Evolutionary conservation across 805 yeast species (phyloP).

Genomic region (Kuraishia floccosa): DNA sequence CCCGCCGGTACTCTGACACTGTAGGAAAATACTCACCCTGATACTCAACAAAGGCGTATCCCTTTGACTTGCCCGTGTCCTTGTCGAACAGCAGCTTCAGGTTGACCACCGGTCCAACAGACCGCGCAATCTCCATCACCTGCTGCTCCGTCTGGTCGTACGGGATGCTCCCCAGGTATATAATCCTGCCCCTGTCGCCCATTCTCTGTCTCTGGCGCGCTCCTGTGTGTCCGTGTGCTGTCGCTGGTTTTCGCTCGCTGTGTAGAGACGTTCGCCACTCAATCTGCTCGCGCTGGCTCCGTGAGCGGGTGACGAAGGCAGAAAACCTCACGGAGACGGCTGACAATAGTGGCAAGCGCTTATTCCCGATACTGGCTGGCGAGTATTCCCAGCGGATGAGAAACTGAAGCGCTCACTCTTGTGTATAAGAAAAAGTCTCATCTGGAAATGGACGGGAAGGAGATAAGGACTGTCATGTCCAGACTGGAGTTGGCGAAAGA

Average conservation of each 20-base stretch:
- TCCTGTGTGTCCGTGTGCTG: no score
- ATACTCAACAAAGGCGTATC: slow-evolving; percentile 81
- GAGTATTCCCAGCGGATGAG: no score
- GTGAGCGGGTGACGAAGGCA: no score
- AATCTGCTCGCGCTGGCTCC: no score
- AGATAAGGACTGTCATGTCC: slow-evolving; percentile 56
- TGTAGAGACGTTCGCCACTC: no score
- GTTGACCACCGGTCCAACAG: slow-evolving; percentile 80
- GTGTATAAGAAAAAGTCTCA: no score
- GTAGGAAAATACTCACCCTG: slow-evolving; percentile 22
- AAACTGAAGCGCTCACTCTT: no score
- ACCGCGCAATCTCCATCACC: slow-evolving; percentile 70
- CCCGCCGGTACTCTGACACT: neutral
- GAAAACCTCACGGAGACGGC: no score
- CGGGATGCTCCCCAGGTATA: slow-evolving; percentile 82
- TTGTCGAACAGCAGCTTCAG: slow-evolving; percentile 76
- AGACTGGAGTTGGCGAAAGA: slow-evolving; percentile 64
- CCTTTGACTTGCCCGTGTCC: slow-evolving; percentile 83
- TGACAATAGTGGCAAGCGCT: no score
- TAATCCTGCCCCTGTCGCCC: slow-evolving; percentile 36
- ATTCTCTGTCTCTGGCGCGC: no score
- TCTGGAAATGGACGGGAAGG: slow-evolving; percentile 75
- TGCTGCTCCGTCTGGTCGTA: slow-evolving; percentile 92
- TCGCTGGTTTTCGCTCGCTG: no score
- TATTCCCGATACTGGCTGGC: no score